Conservation (phyloP, 768 basidiomycete species). For the Xerocomellus chrysenteron region DNA sequence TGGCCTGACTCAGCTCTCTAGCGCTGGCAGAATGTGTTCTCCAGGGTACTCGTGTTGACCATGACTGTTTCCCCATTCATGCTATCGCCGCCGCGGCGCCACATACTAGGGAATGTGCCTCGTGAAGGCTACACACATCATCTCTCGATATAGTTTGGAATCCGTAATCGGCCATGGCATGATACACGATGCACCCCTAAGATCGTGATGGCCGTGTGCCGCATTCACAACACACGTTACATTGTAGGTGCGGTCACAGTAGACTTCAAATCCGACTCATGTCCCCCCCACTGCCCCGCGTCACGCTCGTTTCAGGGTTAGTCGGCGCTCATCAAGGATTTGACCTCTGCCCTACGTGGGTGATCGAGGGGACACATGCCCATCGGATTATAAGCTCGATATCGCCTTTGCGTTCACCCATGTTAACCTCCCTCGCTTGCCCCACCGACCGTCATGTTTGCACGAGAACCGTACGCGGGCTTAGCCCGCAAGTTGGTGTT, state of each 20-base stretch:
- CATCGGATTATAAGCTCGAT: neutral
- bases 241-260: neutral
- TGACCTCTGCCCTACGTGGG: neutral
- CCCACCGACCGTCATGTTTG: conserved; percentile 20
- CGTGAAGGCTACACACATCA: neutral
- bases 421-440: neutral
- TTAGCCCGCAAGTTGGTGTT: conserved; percentile 32
- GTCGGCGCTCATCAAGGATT: neutral
- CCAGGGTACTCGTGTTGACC: neutral
- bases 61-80: neutral
- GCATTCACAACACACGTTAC: neutral
- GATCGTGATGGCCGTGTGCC: neutral
- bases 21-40: neutral
- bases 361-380: neutral
- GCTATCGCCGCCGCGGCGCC: no score
- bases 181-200: neutral
- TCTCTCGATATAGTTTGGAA: conserved; percentile 1
- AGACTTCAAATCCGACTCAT: neutral
- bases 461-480: conserved; percentile 36
- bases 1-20: neutral
- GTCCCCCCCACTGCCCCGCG: neutral
- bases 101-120: conserved; percentile 1
- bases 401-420: neutral
- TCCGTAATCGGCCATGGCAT: neutral
- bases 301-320: neutral